A percentile compares a stretch with the other conserved stretches of the same genome.
Evolutionary conservation across 176 grass and related monocot species (phyloP).

Genomic region (Juncus inflexus): DNA sequence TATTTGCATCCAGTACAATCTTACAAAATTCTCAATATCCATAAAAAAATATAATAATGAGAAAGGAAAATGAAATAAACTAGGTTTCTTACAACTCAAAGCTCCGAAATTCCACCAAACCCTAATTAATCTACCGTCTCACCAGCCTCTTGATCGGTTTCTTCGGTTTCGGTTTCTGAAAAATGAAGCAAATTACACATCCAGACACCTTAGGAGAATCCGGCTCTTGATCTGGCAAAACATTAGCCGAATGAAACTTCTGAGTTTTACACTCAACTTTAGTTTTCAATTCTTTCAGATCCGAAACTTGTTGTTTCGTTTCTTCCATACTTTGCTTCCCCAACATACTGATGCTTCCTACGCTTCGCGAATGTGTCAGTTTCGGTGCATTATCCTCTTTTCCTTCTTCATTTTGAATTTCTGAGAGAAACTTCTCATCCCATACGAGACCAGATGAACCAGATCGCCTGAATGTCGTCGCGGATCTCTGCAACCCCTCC

Average conservation of each 20-base stretch:
- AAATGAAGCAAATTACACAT: slow-evolving; percentile 67
- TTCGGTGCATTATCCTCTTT: slow-evolving; percentile 24
- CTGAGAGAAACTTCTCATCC: slow-evolving; percentile 64
- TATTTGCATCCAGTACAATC: background rate
- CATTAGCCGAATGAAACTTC: slow-evolving; percentile 50
- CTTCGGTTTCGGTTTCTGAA: slow-evolving; percentile 27
- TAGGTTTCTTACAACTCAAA: background rate
- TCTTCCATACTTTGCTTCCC: background rate
- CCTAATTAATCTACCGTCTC: slow-evolving; percentile 1
- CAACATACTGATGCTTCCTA: slow-evolving; percentile 47
- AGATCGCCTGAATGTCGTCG: slow-evolving; percentile 73
- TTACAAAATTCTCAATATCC: slow-evolving; percentile 15
- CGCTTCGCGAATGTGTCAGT: slow-evolving; percentile 58
- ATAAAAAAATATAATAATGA: background rate
- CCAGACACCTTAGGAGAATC: slow-evolving; percentile 69
- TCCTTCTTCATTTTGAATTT: slow-evolving; percentile 25
- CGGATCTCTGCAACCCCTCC: slow-evolving; percentile 82
- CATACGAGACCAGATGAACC: slow-evolving; percentile 79
- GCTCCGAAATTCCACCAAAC: no score
- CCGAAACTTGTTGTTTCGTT: slow-evolving; percentile 19
- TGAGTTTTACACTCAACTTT: slow-evolving; percentile 34
- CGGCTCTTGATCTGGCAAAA: slow-evolving; percentile 60
- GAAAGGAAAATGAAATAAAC: background rate
- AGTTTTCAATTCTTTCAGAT: slow-evolving; percentile 17
- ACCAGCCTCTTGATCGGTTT: background rate